Evolutionary conservation across 305 asterid genomes (phyloP).

Genomic region (Salvia sclarea): DNA sequence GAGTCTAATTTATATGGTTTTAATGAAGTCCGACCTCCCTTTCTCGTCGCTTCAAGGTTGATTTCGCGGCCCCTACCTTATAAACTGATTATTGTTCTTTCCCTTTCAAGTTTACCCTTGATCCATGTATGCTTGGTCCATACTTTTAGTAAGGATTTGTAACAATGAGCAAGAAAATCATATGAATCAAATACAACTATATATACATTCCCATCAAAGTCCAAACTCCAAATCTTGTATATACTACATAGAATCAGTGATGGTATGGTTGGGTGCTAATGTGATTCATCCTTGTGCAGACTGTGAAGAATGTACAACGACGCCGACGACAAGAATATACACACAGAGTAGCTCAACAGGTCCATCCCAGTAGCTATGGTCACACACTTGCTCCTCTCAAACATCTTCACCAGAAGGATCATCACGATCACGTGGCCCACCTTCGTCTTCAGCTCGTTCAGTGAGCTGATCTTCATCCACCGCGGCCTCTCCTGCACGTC

Average conservation of each 20-base stretch:
- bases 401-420: constrained; percentile 98
- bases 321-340: constrained; percentile 87
- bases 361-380: constrained; percentile 81
- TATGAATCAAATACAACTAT: background rate
- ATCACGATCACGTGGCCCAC: constrained; percentile 94
- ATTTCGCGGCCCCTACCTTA: no score
- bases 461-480: constrained; percentile 95
- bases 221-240: background rate
- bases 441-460: constrained; percentile 84
- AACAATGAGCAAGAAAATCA: no score
- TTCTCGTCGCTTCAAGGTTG: no score
- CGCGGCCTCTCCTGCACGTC: constrained; percentile 80
- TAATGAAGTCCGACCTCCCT: no score
- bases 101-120: no score
- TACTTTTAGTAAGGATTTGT: no score
- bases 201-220: background rate
- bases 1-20: no score
- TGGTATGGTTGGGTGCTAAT: constrained; percentile 20
- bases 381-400: constrained; percentile 96
- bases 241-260: background rate
- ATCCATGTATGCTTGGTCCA: no score
- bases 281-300: constrained; percentile 61
- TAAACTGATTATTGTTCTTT: no score
- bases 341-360: constrained; percentile 73
- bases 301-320: constrained; percentile 84